These are phyloP conservation scores for Leccinum disarticulatum DNA, from an alignment of 768 basidiomycete genomes.

Conservation along the genomic window DNA sequence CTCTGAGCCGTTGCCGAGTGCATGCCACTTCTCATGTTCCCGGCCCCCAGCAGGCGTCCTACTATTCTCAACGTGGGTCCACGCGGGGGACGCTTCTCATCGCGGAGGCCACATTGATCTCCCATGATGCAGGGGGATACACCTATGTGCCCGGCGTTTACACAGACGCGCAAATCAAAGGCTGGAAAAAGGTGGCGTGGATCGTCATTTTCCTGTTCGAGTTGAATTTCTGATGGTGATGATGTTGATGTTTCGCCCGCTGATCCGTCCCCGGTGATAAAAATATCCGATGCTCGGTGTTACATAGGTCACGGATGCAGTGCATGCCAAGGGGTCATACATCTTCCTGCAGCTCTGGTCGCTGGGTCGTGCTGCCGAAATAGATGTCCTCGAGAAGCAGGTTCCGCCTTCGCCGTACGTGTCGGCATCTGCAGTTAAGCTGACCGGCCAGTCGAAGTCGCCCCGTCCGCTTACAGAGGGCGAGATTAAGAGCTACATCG, in stretches of 20 bases:
- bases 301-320: not conserved
- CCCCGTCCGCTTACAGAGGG: not conserved
- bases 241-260: not conserved
- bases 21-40: not conserved
- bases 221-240: not conserved
- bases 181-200: not conserved
- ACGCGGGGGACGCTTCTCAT: not conserved
- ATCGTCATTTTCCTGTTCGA: not conserved
- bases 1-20: not conserved
- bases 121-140: not conserved
- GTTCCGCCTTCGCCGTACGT: not conserved
- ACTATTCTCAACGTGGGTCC: not conserved
- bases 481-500: not conserved
- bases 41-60: not conserved
- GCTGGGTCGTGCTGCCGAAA: not conserved
- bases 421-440: not conserved
- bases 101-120: not conserved
- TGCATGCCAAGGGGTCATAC: not conserved
- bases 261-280: not conserved
- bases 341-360: slow-evolving; percentile 1
- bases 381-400: not conserved
- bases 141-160: not conserved
- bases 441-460: not conserved
- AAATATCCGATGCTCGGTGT: not conserved
- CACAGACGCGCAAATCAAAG: not conserved